Conservation (phyloP, 2,329 filamentous ascomycete species). For the Pseudocercospora fuligena region DNA sequence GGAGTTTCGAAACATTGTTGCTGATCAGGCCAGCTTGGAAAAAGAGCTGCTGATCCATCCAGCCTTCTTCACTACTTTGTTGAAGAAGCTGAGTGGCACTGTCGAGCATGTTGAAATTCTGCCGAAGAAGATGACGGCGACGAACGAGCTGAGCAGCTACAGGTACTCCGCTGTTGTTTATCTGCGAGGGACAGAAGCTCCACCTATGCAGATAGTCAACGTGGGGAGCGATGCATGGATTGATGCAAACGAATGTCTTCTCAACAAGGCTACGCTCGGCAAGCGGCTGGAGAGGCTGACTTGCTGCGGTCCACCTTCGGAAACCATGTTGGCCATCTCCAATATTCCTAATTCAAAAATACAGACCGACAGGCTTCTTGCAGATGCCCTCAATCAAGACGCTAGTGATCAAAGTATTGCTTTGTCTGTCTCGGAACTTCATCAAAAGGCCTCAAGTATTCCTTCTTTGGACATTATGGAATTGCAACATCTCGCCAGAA, state of each 20-base stretch:
- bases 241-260: not conserved
- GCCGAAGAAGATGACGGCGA: conserved; percentile 22
- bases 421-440: not conserved
- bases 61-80: conserved; percentile 18
- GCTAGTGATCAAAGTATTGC: not conserved
- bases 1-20: conserved; percentile 17
- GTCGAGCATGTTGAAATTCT: conserved; percentile 25
- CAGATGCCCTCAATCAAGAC: conserved; percentile 10
- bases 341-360: conserved; percentile 23
- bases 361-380: conserved; percentile 8
- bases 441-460: not conserved
- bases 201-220: not conserved
- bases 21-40: conserved; percentile 15
- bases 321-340: conserved; percentile 12
- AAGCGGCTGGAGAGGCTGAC: conserved; percentile 3
- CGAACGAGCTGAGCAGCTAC: conserved; percentile 24
- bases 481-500: conserved; percentile 10
- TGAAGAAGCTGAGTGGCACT: not conserved
- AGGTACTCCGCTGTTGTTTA: conserved; percentile 20
- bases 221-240: conserved; percentile 15
- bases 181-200: not conserved
- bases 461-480: conserved; percentile 12
- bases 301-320: not conserved
- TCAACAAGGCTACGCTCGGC: conserved; percentile 9
- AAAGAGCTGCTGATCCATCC: conserved; percentile 22